Evolutionary conservation across 305 asterid genomes (phyloP), one percentile per base, ranked within the genome.

Genomic region (Fraxinus sp.): DNA sequence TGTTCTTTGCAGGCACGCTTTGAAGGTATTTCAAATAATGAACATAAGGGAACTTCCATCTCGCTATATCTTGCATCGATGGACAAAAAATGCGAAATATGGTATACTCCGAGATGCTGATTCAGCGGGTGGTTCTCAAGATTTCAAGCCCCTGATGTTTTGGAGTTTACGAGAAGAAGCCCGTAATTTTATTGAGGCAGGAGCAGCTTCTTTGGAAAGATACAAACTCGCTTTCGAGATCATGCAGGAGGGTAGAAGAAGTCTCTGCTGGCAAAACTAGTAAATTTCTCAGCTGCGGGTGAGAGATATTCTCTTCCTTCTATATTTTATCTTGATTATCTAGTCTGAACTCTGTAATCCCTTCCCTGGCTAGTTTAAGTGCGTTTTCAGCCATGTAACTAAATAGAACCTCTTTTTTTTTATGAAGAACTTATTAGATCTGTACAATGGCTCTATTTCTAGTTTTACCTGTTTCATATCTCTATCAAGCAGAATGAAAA

Each of bases 131-230:
- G 89, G 94, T 0, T 76, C 88, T 18, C 95, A 89, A 79, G 95
- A 96, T 84, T 86, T 88, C 52, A 93, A 89, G 90, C 92, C 97
- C 16, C 80, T 94, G 90, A 94, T 96, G 99, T 0, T 87, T 84
- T 96, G 99, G 99, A 93, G 98, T 86, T 85, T 96, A 78, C 88
- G 99, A 52, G 98, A 96, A 87, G 99, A 95, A 89, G 93, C 99
- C 6, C 85, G 84, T 59, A 92, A 90, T 81, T 95, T 86, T 81
- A 88, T 95, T 2, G 97, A 95, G 82, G 96, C 97, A 14, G 98
- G 97, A 11, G 90, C 97, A 1, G 85, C 92, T 3, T 93, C 98
- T 5, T 83, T 92, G 81, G 98, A 94, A 79, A 89, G 97, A 82
- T 90, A 90, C 85, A 95, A 93, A 83, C 92, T 93, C 49, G 98